Conservation (phyloP, 306 rosid genomes). For the Cicer chorassanicum region DNA sequence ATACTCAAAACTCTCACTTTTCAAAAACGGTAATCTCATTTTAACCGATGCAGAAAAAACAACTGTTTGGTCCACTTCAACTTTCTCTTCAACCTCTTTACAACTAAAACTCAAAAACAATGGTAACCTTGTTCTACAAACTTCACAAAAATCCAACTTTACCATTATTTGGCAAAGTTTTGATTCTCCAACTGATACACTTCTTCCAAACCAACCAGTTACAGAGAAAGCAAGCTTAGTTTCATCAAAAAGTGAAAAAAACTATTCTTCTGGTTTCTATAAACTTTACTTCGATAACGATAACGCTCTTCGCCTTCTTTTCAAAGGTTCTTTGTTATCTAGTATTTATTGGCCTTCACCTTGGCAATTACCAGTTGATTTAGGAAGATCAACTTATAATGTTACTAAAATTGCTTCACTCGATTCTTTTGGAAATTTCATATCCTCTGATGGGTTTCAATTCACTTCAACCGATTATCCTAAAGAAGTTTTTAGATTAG, state of each 20-base stretch:
- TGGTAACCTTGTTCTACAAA: slow-evolving; percentile 55
- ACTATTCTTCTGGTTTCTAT: slow-evolving; percentile 54
- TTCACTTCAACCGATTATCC: slow-evolving; percentile 32
- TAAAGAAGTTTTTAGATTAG: background rate
- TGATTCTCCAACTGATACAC: slow-evolving; percentile 59
- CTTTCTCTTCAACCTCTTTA: background rate
- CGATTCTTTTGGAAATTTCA: slow-evolving; percentile 40
- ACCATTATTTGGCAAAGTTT: slow-evolving; percentile 62
- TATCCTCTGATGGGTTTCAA: slow-evolving; percentile 43
- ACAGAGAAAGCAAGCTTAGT: slow-evolving; percentile 40
- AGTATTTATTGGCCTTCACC: slow-evolving; percentile 53
- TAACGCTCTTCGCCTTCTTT: slow-evolving; percentile 48
- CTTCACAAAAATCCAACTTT: background rate
- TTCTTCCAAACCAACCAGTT: slow-evolving; percentile 53
- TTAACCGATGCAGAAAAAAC: slow-evolving; percentile 50
- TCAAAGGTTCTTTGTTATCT: slow-evolving; percentile 27
- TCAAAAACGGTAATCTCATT: slow-evolving; percentile 53
- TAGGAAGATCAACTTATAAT: slow-evolving; percentile 49
- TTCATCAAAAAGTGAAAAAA: slow-evolving; percentile 44
- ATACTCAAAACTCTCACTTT: slow-evolving; percentile 50
- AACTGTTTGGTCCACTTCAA: slow-evolving; percentile 50
- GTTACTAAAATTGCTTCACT: slow-evolving; percentile 39
- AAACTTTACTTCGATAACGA: slow-evolving; percentile 54
- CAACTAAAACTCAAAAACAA: slow-evolving; percentile 47
- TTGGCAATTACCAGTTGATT: background rate